Evolutionary conservation across 1,284 basidiomycete species (phyloP), one percentile per base, ranked within the genome.

Genomic region (Ustilago hordei): DNA sequence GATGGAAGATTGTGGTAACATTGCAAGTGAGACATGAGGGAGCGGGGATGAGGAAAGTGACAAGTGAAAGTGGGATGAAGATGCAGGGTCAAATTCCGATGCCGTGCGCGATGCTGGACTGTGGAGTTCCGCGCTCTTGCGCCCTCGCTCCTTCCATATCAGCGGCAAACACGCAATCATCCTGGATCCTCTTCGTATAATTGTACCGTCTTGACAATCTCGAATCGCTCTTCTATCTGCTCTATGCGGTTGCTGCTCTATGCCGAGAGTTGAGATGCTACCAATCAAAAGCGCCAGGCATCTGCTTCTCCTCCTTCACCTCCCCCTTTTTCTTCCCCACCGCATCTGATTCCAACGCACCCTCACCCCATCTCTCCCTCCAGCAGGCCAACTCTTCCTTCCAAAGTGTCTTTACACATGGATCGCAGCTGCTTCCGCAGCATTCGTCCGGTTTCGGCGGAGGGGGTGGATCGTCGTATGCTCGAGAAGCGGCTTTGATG

Each of bases 331-430:
- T 52, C 48, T 67, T 53, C 23, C 5, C 8, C 23, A 41, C 11
- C 4, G 23, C 15, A 7, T 28, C 8, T 19, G n/a, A 8, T 41
- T 72, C 64, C 34, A 63, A 56, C 9, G 70, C 77, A 1, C 47
- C 65, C 0, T 31, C 38, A 1, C 80, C 78, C 79, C 80, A 81
- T 12, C 80, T 35, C 35, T 81, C 64, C 1, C 61, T 13, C 80
- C 80, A 81, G 23, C 69, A 75, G 5, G 23, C 59, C 6, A 77
- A 57, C 60, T 81, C 80, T 36, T 81, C 79, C 55, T 67, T 75
- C 76, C 79, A 81, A 1, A 81, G 78, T 23, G 67, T 68, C 60
- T 78, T 78, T n/a, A 81, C 80, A 60, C 80, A 81, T 0, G 80
- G 80, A 15, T 71, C 64, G 53, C 80, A 81, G 54, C 62, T 64